Conservation (phyloP, 1,139 yeast genomes). For the Candida frijolesensis region DNA sequence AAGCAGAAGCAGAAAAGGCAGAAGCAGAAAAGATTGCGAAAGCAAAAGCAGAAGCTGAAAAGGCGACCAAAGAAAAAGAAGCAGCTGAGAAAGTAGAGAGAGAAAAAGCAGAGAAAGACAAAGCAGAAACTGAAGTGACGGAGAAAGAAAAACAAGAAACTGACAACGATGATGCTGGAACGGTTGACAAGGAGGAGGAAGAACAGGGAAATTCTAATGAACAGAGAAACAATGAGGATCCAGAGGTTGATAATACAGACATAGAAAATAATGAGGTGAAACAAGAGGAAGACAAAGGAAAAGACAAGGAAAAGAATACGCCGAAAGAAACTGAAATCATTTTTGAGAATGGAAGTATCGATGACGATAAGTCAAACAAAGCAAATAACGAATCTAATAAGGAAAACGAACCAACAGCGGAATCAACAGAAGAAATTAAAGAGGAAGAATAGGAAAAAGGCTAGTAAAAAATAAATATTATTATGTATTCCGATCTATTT, state of each 20-base stretch:
- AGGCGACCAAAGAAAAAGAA: neutral
- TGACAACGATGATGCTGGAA: neutral
- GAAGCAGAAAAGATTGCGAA: neutral
- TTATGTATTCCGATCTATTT: conserved; percentile 25
- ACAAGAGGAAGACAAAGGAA: neutral
- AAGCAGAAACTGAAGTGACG: neutral
- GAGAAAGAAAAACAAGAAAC: neutral
- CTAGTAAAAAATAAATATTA: conserved; percentile 18
- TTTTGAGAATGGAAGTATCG: too few species aligned
- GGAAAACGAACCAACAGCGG: conserved; percentile 5
- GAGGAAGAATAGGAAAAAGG: neutral
- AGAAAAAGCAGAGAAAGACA: neutral
- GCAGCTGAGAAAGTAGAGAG: neutral
- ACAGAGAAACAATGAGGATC: neutral
- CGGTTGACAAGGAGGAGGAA: neutral
- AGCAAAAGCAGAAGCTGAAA: neutral
- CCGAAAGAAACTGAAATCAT: too few species aligned
- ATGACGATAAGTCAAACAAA: neutral
- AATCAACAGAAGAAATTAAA: conserved; percentile 6
- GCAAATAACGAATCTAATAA: neutral
- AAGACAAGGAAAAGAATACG: conserved; percentile 1
- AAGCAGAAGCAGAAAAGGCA: neutral
- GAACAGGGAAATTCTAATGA: neutral
- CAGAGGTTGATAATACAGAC: neutral
- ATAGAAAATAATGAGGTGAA: neutral